Percentiles rank a stretch among this genome's conserved stretches.
phyloP scores from a whole-genome alignment of 768 basidiomycete genomes.

The Boletus speciosus region DNA sequence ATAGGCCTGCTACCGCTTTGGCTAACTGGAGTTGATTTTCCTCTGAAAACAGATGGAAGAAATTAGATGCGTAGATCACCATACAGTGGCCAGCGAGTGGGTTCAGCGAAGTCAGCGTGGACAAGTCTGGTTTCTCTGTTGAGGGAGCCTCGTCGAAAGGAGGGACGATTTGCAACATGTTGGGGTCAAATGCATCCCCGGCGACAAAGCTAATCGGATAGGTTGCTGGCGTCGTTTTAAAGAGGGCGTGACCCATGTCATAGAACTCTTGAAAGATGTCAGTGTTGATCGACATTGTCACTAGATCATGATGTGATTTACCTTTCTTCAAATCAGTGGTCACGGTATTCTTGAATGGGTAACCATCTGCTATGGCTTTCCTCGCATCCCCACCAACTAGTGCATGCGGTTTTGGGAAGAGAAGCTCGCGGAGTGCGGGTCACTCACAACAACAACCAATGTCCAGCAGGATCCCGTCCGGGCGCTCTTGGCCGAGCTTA shows the following conservation, averaged over 20 bases:
- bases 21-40: constrained; percentile 29
- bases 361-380: constrained; percentile 42
- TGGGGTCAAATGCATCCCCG: constrained; percentile 52
- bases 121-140: constrained; percentile 26
- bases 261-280: constrained; percentile 43
- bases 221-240: constrained; percentile 48
- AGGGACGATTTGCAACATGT: constrained; percentile 35
- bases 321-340: constrained; percentile 40
- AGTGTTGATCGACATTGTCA: background rate
- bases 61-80: constrained; percentile 45
- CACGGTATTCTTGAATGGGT: constrained; percentile 37
- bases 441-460: constrained; percentile 44
- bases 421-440: background rate
- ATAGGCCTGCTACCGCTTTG: constrained; percentile 24
- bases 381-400: constrained; percentile 35
- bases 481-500: constrained; percentile 35
- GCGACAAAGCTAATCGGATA: constrained; percentile 52
- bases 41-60: constrained; percentile 42
- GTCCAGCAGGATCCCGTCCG: constrained; percentile 40
- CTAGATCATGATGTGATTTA: constrained; percentile 1
- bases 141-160: constrained; percentile 28
- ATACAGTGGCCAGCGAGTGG: constrained; percentile 47
- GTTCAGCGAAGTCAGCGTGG: constrained; percentile 40
- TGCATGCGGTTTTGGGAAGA: background rate
- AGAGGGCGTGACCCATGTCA: constrained; percentile 58